phyloP scores from a whole-genome alignment of 768 basidiomycete genomes.

The Neoboletus subvelutipes region DNA sequence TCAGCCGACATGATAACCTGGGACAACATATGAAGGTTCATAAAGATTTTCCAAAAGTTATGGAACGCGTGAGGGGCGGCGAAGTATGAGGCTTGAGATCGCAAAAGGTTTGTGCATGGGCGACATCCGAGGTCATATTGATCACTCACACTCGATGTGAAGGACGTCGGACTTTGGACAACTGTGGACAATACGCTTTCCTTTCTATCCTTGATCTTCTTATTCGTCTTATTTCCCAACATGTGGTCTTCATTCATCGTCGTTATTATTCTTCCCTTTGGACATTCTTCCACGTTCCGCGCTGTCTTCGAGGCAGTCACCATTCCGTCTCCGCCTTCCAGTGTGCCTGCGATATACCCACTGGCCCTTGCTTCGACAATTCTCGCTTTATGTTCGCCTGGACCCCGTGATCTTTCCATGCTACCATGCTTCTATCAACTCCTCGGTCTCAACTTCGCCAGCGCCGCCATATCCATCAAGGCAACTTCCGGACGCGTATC shows the following conservation, averaged over 20 bases:
- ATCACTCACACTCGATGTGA: constrained; percentile 17
- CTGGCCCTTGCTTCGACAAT: constrained; percentile 17
- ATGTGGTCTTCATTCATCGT: constrained; percentile 24
- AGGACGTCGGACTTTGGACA: constrained; percentile 28
- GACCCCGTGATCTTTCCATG: constrained; percentile 20
- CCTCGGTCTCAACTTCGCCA: constrained; percentile 21
- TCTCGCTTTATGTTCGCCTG: constrained; percentile 22
- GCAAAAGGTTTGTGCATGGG: constrained; percentile 18
- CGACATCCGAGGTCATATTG: constrained; percentile 24
- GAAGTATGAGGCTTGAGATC: constrained; percentile 18
- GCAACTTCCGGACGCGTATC: constrained; percentile 17
- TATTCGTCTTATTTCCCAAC: constrained; percentile 26
- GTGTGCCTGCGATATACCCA: constrained; percentile 22
- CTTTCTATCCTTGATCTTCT: constrained; percentile 21
- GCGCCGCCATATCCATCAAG: constrained; percentile 3
- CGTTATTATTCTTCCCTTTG: constrained; percentile 21
- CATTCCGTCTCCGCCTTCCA: constrained; percentile 13
- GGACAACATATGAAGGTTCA: constrained; percentile 88
- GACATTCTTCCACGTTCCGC: constrained; percentile 24
- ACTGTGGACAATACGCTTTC: constrained; percentile 26
- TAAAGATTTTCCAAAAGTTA: constrained; percentile 35
- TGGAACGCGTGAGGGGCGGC: constrained; percentile 27
- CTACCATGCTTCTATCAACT: constrained; percentile 22
- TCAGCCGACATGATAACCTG: constrained; percentile 85
- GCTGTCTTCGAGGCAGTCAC: constrained; percentile 18